Conservation (phyloP, 106 monocot species). For the Dendrobium nobile region DNA sequence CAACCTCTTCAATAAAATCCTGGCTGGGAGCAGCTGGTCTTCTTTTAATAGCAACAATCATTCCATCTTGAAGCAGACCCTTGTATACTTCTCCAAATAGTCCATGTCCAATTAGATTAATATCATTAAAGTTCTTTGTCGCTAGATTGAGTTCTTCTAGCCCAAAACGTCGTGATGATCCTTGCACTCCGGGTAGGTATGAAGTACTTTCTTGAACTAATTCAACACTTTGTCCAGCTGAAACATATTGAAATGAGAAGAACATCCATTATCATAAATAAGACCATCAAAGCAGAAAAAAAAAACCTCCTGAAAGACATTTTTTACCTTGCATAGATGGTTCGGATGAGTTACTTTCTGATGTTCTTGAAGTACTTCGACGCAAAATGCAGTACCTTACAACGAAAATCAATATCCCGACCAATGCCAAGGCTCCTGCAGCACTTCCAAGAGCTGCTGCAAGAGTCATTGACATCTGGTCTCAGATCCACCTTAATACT, state of each 20-base stretch:
- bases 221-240: conserved; percentile 40
- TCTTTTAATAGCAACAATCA: conserved; percentile 83
- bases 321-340: conserved; percentile 44
- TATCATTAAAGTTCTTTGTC: conserved; percentile 64
- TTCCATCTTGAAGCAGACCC: conserved; percentile 87
- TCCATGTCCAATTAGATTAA: conserved; percentile 80
- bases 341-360: conserved; percentile 69
- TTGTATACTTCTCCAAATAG: conserved; percentile 88
- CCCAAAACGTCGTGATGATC: conserved; percentile 42
- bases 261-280: neutral
- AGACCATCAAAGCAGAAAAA: neutral
- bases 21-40: conserved; percentile 39
- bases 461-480: conserved; percentile 70
- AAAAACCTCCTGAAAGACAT: neutral
- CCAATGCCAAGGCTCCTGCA: conserved; percentile 72
- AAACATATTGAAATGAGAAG: conserved; percentile 9
- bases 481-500: conserved; percentile 27
- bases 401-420: conserved; percentile 27
- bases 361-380: conserved; percentile 34
- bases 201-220: conserved; percentile 23
- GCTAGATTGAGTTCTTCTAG: conserved; percentile 75
- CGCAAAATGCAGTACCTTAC: conserved; percentile 19
- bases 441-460: conserved; percentile 61
- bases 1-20: conserved; percentile 70
- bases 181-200: conserved; percentile 29